A percentile compares a stretch with the other conserved stretches of the same genome.
Conservation (phyloP, 2,329 filamentous ascomycete genomes). For the Penicillium frequentans region DNA sequence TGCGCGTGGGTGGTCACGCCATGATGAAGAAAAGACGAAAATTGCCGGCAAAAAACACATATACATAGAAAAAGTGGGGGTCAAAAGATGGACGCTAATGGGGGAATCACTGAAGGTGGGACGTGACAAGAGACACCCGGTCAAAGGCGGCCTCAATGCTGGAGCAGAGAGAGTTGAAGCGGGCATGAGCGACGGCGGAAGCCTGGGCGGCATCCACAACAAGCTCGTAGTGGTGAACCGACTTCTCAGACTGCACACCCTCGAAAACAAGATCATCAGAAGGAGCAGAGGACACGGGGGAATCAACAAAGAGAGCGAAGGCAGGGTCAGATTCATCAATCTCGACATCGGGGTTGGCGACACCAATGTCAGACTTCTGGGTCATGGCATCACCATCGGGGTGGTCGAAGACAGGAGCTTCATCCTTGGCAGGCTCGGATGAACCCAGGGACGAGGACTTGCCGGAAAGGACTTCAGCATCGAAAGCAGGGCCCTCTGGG, state of each 20-base stretch:
- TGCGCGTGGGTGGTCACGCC: slow-evolving; percentile 20
- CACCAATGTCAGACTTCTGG: slow-evolving; percentile 18
- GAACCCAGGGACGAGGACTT: slow-evolving; percentile 61
- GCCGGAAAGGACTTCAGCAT: slow-evolving; percentile 65
- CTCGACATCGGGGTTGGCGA: slow-evolving; percentile 42
- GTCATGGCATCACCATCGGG: slow-evolving; percentile 19
- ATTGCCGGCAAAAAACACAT: not conserved
- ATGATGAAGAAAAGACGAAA: slow-evolving; percentile 4
- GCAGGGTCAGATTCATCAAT: slow-evolving; percentile 56
- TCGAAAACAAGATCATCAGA: slow-evolving; percentile 41
- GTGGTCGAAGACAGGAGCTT: slow-evolving; percentile 50
- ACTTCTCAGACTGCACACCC: slow-evolving; percentile 64
- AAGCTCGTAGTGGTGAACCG: slow-evolving; percentile 63
- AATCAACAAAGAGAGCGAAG: slow-evolving; percentile 53
- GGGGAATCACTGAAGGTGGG: slow-evolving; percentile 41
- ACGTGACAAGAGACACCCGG: slow-evolving; percentile 41
- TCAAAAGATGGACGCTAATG: slow-evolving; percentile 22
- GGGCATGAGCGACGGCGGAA: slow-evolving; percentile 27
- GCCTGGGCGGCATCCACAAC: slow-evolving; percentile 49
- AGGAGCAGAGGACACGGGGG: slow-evolving; percentile 39
- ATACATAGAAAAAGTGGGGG: slow-evolving; percentile 2
- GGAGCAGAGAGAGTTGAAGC: slow-evolving; percentile 38
- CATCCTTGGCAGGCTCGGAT: slow-evolving; percentile 50
- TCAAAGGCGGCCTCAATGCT: slow-evolving; percentile 45
- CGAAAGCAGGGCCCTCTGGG: slow-evolving; percentile 64